Percentiles rank a stretch among this genome's conserved stretches.
These are phyloP conservation scores for Rhizophagus prolifer DNA, from an alignment of 192 early-diverging fungal species.

Conservation along the genomic window DNA sequence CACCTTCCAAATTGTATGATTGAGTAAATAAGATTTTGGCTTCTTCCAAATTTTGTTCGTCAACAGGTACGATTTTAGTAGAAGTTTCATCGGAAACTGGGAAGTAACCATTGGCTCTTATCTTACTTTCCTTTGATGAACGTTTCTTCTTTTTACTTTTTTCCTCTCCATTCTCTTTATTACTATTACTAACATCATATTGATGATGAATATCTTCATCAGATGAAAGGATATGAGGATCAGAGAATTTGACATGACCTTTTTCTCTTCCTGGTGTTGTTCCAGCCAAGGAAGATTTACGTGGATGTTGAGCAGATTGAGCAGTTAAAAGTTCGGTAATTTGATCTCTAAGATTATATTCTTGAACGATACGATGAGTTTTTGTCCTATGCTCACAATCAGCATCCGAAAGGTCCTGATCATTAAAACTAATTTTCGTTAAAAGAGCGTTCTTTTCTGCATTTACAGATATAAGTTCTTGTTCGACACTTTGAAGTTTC, in stretches of 20 bases:
- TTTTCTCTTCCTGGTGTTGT: too few species aligned
- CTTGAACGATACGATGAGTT: too few species aligned
- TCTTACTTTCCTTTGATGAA: too few species aligned
- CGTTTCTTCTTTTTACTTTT: neutral
- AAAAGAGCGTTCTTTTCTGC: conserved; percentile 56
- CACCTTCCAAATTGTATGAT: neutral
- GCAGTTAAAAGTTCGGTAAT: too few species aligned
- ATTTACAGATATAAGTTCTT: conserved; percentile 42
- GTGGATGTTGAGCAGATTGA: neutral
- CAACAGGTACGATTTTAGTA: too few species aligned
- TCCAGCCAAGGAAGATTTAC: conserved; percentile 22
- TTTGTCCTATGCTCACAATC: conserved; percentile 35
- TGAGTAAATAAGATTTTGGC: too few species aligned
- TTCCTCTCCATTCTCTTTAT: neutral
- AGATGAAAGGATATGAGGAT: too few species aligned
- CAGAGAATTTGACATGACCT: too few species aligned
- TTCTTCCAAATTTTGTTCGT: too few species aligned
- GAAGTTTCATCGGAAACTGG: neutral
- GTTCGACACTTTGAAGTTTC: conserved; percentile 42
- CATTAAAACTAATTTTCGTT: conserved; percentile 45
- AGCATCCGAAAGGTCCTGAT: conserved; percentile 38
- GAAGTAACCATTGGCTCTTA: conserved; percentile 4
- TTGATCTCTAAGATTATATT: too few species aligned
- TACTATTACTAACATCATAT: too few species aligned
- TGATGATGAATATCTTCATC: too few species aligned